Conservation (phyloP, 2,329 filamentous ascomycete species). For the Penicillium brevicompactum region DNA sequence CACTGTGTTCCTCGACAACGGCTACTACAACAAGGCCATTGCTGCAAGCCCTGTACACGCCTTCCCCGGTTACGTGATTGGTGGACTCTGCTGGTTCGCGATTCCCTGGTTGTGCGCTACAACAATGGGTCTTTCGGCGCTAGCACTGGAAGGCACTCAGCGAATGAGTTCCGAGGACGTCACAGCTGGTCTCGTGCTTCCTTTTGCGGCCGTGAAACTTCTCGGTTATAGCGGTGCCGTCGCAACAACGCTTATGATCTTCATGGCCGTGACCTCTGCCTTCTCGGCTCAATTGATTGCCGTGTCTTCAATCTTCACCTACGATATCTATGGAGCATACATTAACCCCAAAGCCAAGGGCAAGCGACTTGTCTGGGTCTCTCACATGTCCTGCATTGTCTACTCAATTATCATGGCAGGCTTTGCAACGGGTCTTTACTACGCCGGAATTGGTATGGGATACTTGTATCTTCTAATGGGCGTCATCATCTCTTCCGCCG, state of each 20-base stretch:
- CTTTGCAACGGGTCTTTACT: constrained; percentile 74
- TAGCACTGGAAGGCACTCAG: constrained; percentile 76
- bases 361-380: constrained; percentile 76
- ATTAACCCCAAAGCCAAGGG: constrained; percentile 77
- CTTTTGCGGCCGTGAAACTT: constrained; percentile 80
- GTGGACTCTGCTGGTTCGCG: constrained; percentile 86
- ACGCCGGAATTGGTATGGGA: constrained; percentile 80
- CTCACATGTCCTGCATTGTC: constrained; percentile 70
- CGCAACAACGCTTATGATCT: constrained; percentile 76
- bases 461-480: constrained; percentile 91
- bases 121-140: constrained; percentile 80
- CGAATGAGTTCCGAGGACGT: constrained; percentile 75
- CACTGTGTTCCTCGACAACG: constrained; percentile 81
- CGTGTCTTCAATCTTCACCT: constrained; percentile 84
- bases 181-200: constrained; percentile 78
- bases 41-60: constrained; percentile 83
- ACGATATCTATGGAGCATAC: constrained; percentile 86
- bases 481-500: constrained; percentile 82
- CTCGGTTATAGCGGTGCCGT: constrained; percentile 80
- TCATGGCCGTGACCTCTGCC: constrained; percentile 87
- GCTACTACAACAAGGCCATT: constrained; percentile 93
- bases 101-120: constrained; percentile 90
- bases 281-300: constrained; percentile 83
- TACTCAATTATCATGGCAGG: constrained; percentile 78
- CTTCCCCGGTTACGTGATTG: constrained; percentile 84